Conservation (phyloP, 495 filamentous ascomycete species). For the Penicillium malachiteum region DNA sequence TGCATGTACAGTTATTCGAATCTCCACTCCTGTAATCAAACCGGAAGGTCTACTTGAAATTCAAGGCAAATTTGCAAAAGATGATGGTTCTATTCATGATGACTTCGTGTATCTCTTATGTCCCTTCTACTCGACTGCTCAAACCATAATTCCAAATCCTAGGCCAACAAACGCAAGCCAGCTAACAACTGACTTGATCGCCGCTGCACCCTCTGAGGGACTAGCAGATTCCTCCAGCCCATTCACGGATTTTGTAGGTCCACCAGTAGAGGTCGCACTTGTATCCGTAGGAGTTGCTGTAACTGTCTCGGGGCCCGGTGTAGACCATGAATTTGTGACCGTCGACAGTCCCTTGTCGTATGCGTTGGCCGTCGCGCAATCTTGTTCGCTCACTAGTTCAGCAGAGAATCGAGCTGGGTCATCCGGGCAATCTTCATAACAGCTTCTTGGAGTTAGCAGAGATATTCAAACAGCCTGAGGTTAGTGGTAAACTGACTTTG, state of each 20-base stretch:
- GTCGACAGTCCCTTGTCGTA: constrained; percentile 12
- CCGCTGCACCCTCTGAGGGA: constrained; percentile 14
- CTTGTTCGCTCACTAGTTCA: constrained; percentile 13
- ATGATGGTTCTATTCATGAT: no score
- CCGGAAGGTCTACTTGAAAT: no score
- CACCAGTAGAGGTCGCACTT: neutral
- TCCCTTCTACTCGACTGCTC: neutral
- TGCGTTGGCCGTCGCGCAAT: constrained; percentile 24
- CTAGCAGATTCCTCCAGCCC: constrained; percentile 7
- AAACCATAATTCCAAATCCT: constrained; percentile 16
- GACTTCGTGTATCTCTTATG: no score
- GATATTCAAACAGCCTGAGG: neutral
- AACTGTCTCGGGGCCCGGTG: constrained; percentile 9
- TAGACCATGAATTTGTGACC: constrained; percentile 13
- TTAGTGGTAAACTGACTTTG: constrained; percentile 16
- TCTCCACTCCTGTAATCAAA: no score
- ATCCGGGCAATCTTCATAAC: constrained; percentile 24
- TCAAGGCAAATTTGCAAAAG: no score
- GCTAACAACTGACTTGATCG: constrained; percentile 9
- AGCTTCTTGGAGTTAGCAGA: constrained; percentile 5
- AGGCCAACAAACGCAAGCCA: constrained; percentile 25
- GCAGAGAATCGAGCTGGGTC: constrained; percentile 11
- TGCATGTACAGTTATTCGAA: no score
- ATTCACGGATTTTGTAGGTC: constrained; percentile 11
- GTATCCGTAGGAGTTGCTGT: constrained; percentile 10